Evolutionary conservation across 1,284 basidiomycete genomes (phyloP), one percentile per base, ranked within the genome.

Genomic region (Ganoderma lingzhi): DNA sequence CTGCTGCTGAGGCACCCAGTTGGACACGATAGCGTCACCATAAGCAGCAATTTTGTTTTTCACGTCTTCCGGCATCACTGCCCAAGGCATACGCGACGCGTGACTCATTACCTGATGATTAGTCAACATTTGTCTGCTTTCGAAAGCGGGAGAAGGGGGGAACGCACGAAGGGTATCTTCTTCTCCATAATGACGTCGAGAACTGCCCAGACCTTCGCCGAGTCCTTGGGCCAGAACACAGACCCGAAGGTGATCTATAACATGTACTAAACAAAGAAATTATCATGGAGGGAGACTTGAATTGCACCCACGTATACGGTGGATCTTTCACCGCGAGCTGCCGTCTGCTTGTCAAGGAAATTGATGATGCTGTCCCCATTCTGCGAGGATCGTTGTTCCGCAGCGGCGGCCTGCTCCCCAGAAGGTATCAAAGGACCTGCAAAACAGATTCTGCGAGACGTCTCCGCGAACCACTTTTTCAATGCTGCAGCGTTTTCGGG

Each of bases 291-390:
- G 30, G 10, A 12, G 1, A 14, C 9, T 37, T 2, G 56, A 48
- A 2, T 23, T 30, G 12, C 15, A 70, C 74, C 12, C 30, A 76
- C 76, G 53, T 76, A 76, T 19, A 78, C 19, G 8, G 75, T 48
- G 5, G 75, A 76, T 6, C 53, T 48, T 35, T 67, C 58, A 4
- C 76, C 76, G 23, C 63, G 67, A 12, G 60, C 42, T 28, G 66
- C 35, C 9, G 73, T 56, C 14, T 70, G 65, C 14, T 62, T 32
- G 28, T 73, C 67, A 62, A 76, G 30, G 70, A 76, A 77, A 6
- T 39, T 59, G 28, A 70, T 53, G 12, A 76, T 66, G 39, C 68
- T 63, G 2, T 60, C 55, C 8, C 51, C 44, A 0, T 66, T 23
- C 5, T 23, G 44, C 9, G 68, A 69, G 32, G 55, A 42, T 35